phyloP scores from a whole-genome alignment of 1,284 basidiomycete genomes.

The Boletus sp. region DNA sequence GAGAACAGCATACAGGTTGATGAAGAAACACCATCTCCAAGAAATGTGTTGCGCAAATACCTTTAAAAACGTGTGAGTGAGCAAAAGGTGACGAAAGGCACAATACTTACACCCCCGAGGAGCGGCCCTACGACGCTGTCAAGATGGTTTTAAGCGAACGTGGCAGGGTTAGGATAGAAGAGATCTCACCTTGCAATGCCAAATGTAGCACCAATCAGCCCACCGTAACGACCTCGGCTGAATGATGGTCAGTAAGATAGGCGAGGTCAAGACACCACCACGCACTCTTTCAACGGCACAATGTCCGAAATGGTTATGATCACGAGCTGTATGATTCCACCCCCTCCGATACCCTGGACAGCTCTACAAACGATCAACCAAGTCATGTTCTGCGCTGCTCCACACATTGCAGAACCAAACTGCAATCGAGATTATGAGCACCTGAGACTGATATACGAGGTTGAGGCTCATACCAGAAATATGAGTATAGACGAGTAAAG shows the following conservation, averaged over 20 bases:
- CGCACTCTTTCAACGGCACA: slow-evolving; percentile 69
- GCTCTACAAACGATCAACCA: slow-evolving; percentile 74
- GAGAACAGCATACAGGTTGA: slow-evolving; percentile 55
- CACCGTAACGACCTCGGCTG: slow-evolving; percentile 73
- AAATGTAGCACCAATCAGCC: slow-evolving; percentile 75
- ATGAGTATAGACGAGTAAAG: slow-evolving; percentile 62
- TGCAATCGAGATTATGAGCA: neutral
- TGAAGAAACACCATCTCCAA: slow-evolving; percentile 79
- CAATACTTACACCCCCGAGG: slow-evolving; percentile 57
- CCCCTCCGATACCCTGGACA: slow-evolving; percentile 81
- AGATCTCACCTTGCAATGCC: slow-evolving; percentile 44
- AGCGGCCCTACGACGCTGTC: slow-evolving; percentile 70
- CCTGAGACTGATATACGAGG: neutral
- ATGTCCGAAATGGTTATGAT: slow-evolving; percentile 81
- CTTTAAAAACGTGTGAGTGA: slow-evolving; percentile 23
- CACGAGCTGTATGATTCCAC: slow-evolving; percentile 63
- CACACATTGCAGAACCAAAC: slow-evolving; percentile 79
- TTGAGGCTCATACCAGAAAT: slow-evolving; percentile 61
- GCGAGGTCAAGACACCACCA: slow-evolving; percentile 2
- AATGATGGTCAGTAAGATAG: neutral
- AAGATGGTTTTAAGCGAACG: slow-evolving; percentile 30
- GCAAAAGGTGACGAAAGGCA: neutral
- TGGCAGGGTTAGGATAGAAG: neutral
- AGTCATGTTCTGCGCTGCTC: slow-evolving; percentile 74
- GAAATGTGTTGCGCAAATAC: slow-evolving; percentile 65